Evolutionary conservation across 257 asterid species (phyloP), one percentile per base, ranked within the genome.

Genomic region (Penstemon newberryi): DNA sequence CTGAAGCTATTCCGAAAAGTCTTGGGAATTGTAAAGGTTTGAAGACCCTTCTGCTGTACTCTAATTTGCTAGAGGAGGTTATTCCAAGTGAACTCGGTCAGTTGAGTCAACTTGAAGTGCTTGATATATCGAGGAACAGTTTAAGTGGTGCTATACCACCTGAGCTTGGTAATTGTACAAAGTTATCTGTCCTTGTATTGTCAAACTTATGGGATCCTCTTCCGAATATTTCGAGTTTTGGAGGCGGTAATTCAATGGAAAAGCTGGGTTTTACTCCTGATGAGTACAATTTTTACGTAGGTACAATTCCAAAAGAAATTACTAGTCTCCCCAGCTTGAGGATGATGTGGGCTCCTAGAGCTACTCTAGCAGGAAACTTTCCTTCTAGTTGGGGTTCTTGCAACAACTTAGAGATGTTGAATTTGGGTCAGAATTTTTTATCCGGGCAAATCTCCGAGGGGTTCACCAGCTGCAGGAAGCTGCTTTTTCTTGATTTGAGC

Each of bases 141-240:
- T 79, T 91, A 39, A 86, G 89, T 46, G 94, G 92, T 19, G 54
- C 76, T 9, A 75, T 92, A 39, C 98, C 96, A 0, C 12, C 83
- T 39, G 75, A 80, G 56, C 74, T 91, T 40, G 96, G 86, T 5
- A 87, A 87, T 25, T 89, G 98, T 63, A 72, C 89, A 7, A 87
- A 67, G 53, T 75, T 89, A 18, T 82, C 88, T 0, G 73, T 86
- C 66, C 89, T 89, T 41, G 88, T 91, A 5, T 63, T 91, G 83
- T 86, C 98, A 5, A 89, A 89, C 77, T 73, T 74, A 72, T 91
- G 95, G 94, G 90, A 91, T 67, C 92, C 96, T 47, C 82, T 89
- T 49, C 81, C 83, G 18, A 72, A 66, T 11, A 60, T 63, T n/a
- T 73, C 82, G 25, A 75, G 71, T 79, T 76, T 73, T 36, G 79